Conservation (phyloP, 306 rosid genomes). For the Vicia faba region DNA sequence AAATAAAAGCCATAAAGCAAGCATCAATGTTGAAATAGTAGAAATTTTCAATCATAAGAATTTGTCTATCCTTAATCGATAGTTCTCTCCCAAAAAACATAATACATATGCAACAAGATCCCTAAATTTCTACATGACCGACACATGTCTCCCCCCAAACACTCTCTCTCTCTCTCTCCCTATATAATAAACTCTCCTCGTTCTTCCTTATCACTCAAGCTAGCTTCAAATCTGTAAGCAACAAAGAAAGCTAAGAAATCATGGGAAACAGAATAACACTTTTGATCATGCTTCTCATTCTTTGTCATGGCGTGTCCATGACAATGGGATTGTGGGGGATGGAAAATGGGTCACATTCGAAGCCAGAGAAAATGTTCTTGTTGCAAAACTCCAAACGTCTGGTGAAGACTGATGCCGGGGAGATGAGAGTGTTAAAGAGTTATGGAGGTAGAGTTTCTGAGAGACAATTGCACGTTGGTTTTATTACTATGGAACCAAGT, state of each 20-base stretch:
- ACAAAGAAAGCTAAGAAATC: conserved; percentile 4
- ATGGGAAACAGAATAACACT: conserved; percentile 53
- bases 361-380: conserved; percentile 47
- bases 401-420: conserved; percentile 73
- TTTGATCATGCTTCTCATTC: conserved; percentile 51
- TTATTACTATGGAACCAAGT: conserved; percentile 81
- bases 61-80: conserved; percentile 38
- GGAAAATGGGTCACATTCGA: background rate
- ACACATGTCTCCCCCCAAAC: conserved; percentile 43
- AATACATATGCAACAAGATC: conserved; percentile 51
- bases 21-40: background rate
- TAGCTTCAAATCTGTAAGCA: background rate
- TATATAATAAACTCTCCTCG: conserved; percentile 42
- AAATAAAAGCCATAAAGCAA: background rate
- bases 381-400: conserved; percentile 51
- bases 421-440: conserved; percentile 65
- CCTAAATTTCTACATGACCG: conserved; percentile 48
- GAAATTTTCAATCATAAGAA: conserved; percentile 35
- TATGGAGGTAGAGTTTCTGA: conserved; percentile 43
- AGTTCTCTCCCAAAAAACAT: conserved; percentile 3
- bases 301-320: conserved; percentile 55
- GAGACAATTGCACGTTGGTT: conserved; percentile 68
- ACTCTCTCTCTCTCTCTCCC: background rate
- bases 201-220: conserved; percentile 5
- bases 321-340: conserved; percentile 40